phyloP scores from a whole-genome alignment of 495 filamentous ascomycete species.

The Aeminium ludgeri region DNA sequence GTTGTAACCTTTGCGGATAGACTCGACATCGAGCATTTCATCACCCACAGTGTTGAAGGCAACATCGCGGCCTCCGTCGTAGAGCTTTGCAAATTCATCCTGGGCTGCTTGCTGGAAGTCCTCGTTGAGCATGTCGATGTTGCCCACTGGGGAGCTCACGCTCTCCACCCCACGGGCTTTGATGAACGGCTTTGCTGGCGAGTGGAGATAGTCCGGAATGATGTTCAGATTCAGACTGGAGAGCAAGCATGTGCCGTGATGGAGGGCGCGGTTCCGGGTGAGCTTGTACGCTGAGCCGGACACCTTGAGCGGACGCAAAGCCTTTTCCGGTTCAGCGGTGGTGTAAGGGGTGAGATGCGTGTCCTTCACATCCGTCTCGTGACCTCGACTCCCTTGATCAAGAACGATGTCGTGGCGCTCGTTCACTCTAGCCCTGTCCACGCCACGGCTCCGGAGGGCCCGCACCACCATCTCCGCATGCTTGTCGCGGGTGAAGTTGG shows the following conservation, averaged over 20 bases:
- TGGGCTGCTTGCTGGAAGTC: conserved; percentile 18
- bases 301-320: conserved; percentile 48
- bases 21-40: conserved; percentile 28
- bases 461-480: conserved; percentile 83
- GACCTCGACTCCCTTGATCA: conserved; percentile 27
- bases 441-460: conserved; percentile 45
- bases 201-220: conserved; percentile 49
- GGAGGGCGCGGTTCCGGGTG: conserved; percentile 56
- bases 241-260: conserved; percentile 83
- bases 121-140: conserved; percentile 38
- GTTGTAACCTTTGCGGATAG: conserved; percentile 36
- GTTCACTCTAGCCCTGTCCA: conserved; percentile 49
- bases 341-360: conserved; percentile 24
- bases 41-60: conserved; percentile 32
- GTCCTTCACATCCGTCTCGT: conserved; percentile 18
- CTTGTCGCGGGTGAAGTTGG: conserved; percentile 59
- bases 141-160: conserved; percentile 66
- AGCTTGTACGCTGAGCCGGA: conserved; percentile 91
- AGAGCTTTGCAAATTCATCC: conserved; percentile 37
- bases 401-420: conserved; percentile 87
- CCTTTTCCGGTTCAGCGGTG: conserved; percentile 12
- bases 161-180: conserved; percentile 81
- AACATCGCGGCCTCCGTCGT: conserved; percentile 22
- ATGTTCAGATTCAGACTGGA: conserved; percentile 47
- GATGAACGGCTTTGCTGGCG: conserved; percentile 57